Base-by-base conservation (phyloP, 176 grass and related monocot genomes). In the Oryza meridionalis region DNA sequence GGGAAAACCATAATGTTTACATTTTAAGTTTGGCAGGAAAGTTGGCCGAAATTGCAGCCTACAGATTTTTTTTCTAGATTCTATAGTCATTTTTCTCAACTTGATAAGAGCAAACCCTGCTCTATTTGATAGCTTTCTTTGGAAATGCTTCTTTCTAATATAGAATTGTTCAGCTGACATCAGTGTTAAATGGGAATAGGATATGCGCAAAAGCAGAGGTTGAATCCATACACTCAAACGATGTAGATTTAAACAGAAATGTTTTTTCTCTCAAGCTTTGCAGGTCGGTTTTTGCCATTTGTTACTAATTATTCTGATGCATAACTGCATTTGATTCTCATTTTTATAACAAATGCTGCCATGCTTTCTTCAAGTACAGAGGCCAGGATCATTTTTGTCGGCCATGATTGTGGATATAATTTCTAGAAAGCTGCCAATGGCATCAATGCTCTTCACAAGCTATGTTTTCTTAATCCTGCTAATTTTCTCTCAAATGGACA, bases 111-210 rank as follows among this genome's bases (percentile, higher is more conserved):
- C 96, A 73, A 98, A 38, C 93, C 79, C 79, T 98, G 42, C 96
- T 98, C 83, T 85, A 95, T 21, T 98, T 93, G 96, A 91, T 98
- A 83, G 93, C 92, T 75, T 98, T 98, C 86, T 95, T 98, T 62
- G 93, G 96, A 38, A 95, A 98, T 85, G 93, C 93, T 3, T 98
- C 95, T 90, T 73, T 93, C 27, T 98, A 98, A 76, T 95, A 98
- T 38, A 93, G 96, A 44, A 98, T 98, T 74, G 96, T 98, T 84
- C 82, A 95, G 64, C 75, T 98, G 72, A 98, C 96, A 77, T 90
- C 96, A 75, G 89, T 95, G 76, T 84, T 98, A 77, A 98, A 93
- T 17, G 93, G 93, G 33, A 93, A 93, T 68, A 90, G 79, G 76
- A 80, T 85, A 86, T 98, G 96, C 15, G 49, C 89, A 63, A 85